Conservation (phyloP, 805 yeast species). For the Hanseniaspora clermontiae region DNA sequence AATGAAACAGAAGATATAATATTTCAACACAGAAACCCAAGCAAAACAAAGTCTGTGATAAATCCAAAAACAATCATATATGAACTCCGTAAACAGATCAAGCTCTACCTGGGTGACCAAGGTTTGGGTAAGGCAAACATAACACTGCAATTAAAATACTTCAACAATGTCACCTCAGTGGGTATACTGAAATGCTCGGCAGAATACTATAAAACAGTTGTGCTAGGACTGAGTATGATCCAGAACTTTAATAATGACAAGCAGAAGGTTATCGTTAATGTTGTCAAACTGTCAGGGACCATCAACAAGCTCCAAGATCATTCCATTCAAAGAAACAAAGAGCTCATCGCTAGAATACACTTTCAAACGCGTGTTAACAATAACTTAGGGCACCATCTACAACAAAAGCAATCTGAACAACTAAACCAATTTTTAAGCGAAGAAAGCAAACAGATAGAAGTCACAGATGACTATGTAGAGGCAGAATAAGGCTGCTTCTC, state of each 20-base stretch:
- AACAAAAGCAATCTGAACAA: background rate
- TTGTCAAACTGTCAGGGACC: conserved; percentile 70
- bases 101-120: conserved; percentile 61
- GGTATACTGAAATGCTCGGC: conserved; percentile 74
- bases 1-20: conserved; percentile 6
- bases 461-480: background rate
- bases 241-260: conserved; percentile 20
- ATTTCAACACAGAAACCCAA: conserved; percentile 36
- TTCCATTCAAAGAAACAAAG: conserved; percentile 41
- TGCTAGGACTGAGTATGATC: conserved; percentile 55
- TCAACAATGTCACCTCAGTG: conserved; percentile 65
- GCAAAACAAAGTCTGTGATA: conserved; percentile 35
- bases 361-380: conserved; percentile 1
- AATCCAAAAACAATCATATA: conserved; percentile 40
- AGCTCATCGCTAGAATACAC: conserved; percentile 21
- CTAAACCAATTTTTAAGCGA: background rate
- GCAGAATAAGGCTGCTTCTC: background rate
- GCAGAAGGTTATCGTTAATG: conserved; percentile 41
- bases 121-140: conserved; percentile 57
- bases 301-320: conserved; percentile 69
- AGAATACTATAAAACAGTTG: conserved; percentile 45
- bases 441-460: background rate
- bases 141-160: conserved; percentile 59
- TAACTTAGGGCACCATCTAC: background rate
- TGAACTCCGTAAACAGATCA: conserved; percentile 44